These are phyloP conservation scores for Favolaschia claudopus DNA, from an alignment of 768 basidiomycete species.

Conservation along the genomic window DNA sequence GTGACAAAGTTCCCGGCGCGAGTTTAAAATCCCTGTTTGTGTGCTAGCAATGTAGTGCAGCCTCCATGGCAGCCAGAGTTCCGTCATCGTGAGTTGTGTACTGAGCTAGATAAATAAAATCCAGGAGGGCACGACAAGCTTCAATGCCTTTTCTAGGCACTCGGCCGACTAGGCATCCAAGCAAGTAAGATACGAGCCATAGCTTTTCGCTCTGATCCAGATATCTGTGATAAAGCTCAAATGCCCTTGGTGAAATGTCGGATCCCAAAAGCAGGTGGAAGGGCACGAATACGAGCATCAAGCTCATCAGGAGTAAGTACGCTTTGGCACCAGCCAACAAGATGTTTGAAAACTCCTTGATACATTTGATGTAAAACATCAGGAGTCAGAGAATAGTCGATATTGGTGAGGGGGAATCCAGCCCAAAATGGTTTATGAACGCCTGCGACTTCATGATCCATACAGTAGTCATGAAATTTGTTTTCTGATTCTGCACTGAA, in stretches of 20 bases:
- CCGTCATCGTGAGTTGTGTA: not conserved
- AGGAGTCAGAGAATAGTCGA: not conserved
- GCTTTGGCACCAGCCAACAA: not conserved
- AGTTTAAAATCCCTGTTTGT: slow-evolving; percentile 29
- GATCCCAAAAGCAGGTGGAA: not conserved
- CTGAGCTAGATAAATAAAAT: not conserved
- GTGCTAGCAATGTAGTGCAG: slow-evolving; percentile 18
- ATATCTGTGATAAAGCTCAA: slow-evolving; percentile 45
- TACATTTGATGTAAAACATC: slow-evolving; percentile 8
- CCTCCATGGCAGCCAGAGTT: slow-evolving; percentile 7
- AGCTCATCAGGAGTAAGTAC: not conserved
- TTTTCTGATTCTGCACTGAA: not conserved
- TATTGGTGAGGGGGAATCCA: not conserved
- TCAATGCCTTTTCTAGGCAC: slow-evolving; percentile 3
- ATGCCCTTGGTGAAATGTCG: slow-evolving; percentile 34
- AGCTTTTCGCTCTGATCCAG: slow-evolving; percentile 45
- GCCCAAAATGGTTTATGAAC: slow-evolving; percentile 12
- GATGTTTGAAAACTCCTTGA: slow-evolving; percentile 2
- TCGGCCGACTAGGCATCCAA: slow-evolving; percentile 35
- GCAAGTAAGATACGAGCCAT: slow-evolving; percentile 41
- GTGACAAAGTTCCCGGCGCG: no score
- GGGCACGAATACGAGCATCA: slow-evolving; percentile 9
- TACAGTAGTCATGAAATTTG: slow-evolving; percentile 9
- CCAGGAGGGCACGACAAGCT: not conserved
- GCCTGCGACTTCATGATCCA: slow-evolving; percentile 11